Evolutionary conservation across 768 basidiomycete species (phyloP).

Genomic region (Lanmaoa pseudosensibilis): DNA sequence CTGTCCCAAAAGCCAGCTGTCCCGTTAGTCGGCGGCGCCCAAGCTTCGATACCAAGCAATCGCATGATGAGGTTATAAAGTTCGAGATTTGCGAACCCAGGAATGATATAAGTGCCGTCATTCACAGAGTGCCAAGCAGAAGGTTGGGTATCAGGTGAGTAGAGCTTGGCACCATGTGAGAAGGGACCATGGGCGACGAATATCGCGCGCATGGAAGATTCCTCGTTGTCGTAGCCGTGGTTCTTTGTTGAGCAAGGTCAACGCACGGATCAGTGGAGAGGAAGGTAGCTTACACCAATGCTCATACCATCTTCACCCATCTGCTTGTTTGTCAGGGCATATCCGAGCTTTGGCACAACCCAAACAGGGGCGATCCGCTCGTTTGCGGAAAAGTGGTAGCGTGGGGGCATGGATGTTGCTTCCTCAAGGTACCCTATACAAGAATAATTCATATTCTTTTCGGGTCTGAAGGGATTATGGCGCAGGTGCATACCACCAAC

Average conservation of each 20-base stretch:
- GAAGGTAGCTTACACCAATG: constrained; percentile 62
- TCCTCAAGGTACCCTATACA: constrained; percentile 13
- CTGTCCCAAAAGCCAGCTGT: constrained; percentile 82
- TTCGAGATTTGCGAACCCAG: constrained; percentile 84
- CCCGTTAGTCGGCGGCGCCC: constrained; percentile 68
- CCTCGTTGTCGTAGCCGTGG: constrained; percentile 87
- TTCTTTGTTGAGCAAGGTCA: constrained; percentile 46
- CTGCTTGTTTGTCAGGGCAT: constrained; percentile 67
- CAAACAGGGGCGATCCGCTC: constrained; percentile 88
- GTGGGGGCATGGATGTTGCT: constrained; percentile 58
- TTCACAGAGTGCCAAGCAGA: constrained; percentile 62
- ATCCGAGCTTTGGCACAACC: constrained; percentile 78
- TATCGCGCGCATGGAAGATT: constrained; percentile 79
- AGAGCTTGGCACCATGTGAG: constrained; percentile 64
- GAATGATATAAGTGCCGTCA: constrained; percentile 62
- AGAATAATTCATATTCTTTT: not conserved
- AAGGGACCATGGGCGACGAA: constrained; percentile 94
- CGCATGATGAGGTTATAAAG: constrained; percentile 81
- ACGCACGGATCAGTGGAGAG: not conserved
- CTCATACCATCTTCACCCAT: constrained; percentile 62
- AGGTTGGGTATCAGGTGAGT: constrained; percentile 5
- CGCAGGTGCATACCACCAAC: constrained; percentile 13
- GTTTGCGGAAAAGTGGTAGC: constrained; percentile 73
- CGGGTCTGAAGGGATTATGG: not conserved
- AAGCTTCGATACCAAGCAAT: constrained; percentile 61